phyloP scores from a whole-genome alignment of 179 eudicot species.

The Nepenthes alata region DNA sequence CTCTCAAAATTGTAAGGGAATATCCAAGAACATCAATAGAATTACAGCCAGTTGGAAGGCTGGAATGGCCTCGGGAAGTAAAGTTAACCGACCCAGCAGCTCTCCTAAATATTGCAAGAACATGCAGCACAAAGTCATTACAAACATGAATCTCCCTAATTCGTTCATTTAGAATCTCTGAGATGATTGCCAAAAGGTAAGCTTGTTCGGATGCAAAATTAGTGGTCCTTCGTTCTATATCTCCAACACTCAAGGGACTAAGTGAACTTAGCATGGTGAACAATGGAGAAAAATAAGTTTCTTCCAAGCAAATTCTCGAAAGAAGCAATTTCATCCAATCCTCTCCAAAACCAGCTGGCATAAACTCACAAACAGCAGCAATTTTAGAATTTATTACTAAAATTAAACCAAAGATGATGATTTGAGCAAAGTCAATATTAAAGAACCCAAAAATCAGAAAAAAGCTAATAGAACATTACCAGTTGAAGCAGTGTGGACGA shows the following conservation, averaged over 20 bases:
- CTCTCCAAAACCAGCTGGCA: slow-evolving; percentile 59
- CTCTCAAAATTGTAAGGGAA: slow-evolving; percentile 63
- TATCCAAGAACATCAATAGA: slow-evolving; percentile 55
- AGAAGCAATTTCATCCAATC: slow-evolving; percentile 68
- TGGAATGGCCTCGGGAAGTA: slow-evolving; percentile 21
- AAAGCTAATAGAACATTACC: slow-evolving; percentile 23
- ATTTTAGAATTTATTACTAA: neutral
- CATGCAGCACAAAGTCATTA: slow-evolving; percentile 30
- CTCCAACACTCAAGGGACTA: slow-evolving; percentile 11
- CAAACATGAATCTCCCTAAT: slow-evolving; percentile 30
- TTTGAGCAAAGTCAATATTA: neutral
- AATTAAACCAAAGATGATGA: neutral
- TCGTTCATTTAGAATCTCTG: slow-evolving; percentile 49
- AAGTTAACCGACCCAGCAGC: slow-evolving; percentile 30
- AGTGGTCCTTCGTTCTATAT: slow-evolving; percentile 6
- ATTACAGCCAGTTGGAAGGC: slow-evolving; percentile 48
- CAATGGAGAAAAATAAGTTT: slow-evolving; percentile 28
- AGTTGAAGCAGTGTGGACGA: slow-evolving; percentile 38
- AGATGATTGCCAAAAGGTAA: slow-evolving; percentile 42
- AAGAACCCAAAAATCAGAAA: neutral
- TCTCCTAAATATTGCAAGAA: slow-evolving; percentile 37
- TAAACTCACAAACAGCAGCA: neutral
- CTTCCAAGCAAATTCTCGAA: slow-evolving; percentile 56
- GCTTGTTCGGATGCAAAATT: slow-evolving; percentile 46
- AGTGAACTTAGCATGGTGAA: slow-evolving; percentile 23